Base-by-base conservation (phyloP, 306 rosid genomes). In the Malus orientalis region DNA sequence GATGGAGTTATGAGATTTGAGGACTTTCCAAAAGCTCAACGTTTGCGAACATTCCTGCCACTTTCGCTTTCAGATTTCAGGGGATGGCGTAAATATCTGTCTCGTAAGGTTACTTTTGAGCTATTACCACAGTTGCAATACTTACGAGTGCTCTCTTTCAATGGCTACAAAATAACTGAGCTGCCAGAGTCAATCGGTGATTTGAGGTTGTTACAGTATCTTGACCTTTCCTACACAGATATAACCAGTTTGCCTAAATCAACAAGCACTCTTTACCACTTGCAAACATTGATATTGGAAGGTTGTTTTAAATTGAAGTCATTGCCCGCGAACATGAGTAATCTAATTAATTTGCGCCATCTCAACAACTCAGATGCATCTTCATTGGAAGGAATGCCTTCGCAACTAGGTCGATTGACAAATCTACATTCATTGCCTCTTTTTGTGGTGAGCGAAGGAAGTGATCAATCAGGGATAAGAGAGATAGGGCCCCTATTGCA, bases 131-230 rank as follows among this genome's bases (percentile, higher is more conserved):
- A 36, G 40, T 36, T 36, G 74, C 79, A 70, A 20, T 53, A 5
- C n/a, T 64, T 85, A 3, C 67, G 87, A 4, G 86, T 76, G 4
- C 76, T 79, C 11, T 76, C 80, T 1, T 3, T 77, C 4, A 61
- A 71, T 12, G 14, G 20, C 4, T 53, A 36, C 9, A 0, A 6
- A 36, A 36, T 6, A 36, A 36, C 58, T 3, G 36, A 32, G 9
- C 45, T 82, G 38, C 79, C 71, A 1, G 3, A 74, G 1, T 38
- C 81, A 11, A 4, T 85, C 5, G 60, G 71, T 11, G 15, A 69
- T 1, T 23, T 85, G 33, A 75, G 71, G 20, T 81, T 74, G 61
- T 44, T 83, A 8, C 73, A 78, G 14, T 83, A 86, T 49, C 67
- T 58, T 61, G 66, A 86, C 5, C 2, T 76, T 1, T 69, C 82